Evolutionary conservation across 352 stramenopile genomes (phyloP), one percentile per base, ranked within the genome.

Genomic region (Elongisporangium prolatum): DNA sequence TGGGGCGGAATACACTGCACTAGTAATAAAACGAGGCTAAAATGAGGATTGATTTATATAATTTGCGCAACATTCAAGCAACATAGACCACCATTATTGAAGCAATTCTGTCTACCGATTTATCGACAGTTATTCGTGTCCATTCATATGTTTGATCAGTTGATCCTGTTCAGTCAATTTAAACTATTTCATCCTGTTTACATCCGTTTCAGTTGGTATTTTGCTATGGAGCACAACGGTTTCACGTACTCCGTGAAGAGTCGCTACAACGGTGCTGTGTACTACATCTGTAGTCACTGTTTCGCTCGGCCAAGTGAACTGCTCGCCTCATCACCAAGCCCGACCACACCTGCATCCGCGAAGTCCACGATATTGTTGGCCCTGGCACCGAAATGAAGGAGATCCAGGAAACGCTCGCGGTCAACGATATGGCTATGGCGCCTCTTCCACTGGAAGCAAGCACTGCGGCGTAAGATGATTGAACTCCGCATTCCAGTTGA

Each of bases 401-500:
- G 28, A 40, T 40, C 4, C 28, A 14, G 5, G 28, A 40, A 40
- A 40, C 28, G 28, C 28, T 40, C 9, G 28, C 28, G 28, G 28
- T 40, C 8, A 40, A 40, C 8, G 28, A 40, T 9, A 40, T 40
- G 28, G 28, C 28, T 9, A 40, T 40, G 28, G 28, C 28, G 9
- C 28, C 54, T 59, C 17, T 59, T 59, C 52, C 54, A 59, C n/a
- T 50, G 25, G 24, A 59, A 59, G 54, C 54, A 59, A 24, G 25
- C 18, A 2, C 34, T 59, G 17, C 37, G 54, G 5, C 44, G 24
- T n/a, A 54, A 59, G 44, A 59, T 59, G 54, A 18, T 59, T 24
- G 21, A 50, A 4, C 20, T 59, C 22, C 54, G 54, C 4, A 53
- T 59, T 28, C 54, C 54, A 38, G 54, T 37, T 17, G 49, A 37